Base-by-base conservation (phyloP, 352 stramenopile species). In the Phytopythium chamaehyphon region DNA sequence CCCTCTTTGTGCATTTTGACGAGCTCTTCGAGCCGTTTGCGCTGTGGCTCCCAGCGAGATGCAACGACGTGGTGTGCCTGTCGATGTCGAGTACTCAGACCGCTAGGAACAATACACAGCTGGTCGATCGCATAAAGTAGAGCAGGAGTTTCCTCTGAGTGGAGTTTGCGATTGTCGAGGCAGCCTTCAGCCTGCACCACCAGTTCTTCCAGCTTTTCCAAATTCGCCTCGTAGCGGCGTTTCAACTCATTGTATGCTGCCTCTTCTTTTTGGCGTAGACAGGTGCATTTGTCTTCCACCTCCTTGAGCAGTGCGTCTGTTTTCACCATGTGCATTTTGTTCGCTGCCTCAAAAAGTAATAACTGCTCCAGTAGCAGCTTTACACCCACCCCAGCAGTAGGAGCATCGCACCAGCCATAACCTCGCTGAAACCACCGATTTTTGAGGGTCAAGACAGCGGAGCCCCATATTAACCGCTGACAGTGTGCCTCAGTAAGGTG, bases 261-360 rank as follows among this genome's bases (percentile, higher is more conserved):
- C 6, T 62, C 52, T 22, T 90, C 79, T 1, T 74, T 61, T 9
- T 61, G 44, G 6, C 74, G 65, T 35, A 90, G 47, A 42, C 73
- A 79, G 15, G 58, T 61, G 35, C 76, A 88, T 52, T 90, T 90
- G 48, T 82, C 64, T 38, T 79, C 72, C 33, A 90, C 56, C 18
- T 90, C 79, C 10, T 61, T 61, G 6, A 90, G 62, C 31, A 90
- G 40, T 15, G 66, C 62, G 36, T 86, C 65, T 0, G 76, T 86
- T n/a, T 76, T 58, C 10, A 83, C 52, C 79, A 90, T 90, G 61
- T 90, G 69, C 76, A 90, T 88, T 23, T 86, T 86, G 59, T 90
- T 86, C 6, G 71, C 79, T 15, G 70, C 63, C 23, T 83, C 75
- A 38, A 86, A 83, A 5, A 87, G 44, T 16, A 88, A 49, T 10